Base-by-base conservation (phyloP, 768 basidiomycete genomes). In the Termitomyces sp. region DNA sequence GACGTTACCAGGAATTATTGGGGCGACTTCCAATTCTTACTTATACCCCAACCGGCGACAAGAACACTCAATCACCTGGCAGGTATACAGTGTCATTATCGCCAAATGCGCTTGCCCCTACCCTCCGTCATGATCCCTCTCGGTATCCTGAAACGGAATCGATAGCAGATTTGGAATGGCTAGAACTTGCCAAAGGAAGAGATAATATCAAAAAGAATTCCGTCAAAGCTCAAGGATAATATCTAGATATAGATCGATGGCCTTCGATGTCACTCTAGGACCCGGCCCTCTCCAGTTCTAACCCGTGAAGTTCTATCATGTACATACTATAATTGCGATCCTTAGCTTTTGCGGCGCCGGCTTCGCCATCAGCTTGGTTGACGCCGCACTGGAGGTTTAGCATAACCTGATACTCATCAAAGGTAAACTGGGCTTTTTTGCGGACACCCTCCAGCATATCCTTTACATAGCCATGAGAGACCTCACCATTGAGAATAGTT, bases 401-500 rank as follows among this genome's bases (percentile, higher is more conserved):
- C 79, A 98, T 94, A 8, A 83, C 81, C 69, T 94, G 90, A 71
- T 96, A 98, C 67, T 98, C 92, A 62, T 96, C 94, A 63, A 97
- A 96, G 4, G 79, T 83, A 74, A 92, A 98, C 40, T 71, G 71
- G 60, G 82, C 83, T 61, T 79, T 77, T 49, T 75, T 62, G 28
- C 86, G 84, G 54, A 93, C 83, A 11, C 78, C 72, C 30, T 90
- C 85, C 50, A 98, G 76, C 81, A 98, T 85, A 52, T 82, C 83
- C 94, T 96, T 33, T 11, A 22, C 33, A 16, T 49, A 20, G 24
- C 10, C 14, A 22, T 43, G 49, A 50, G 20, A 44, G 2, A 44
- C 22, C 30, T 22, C 28, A 38, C 28, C n/a, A 1, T 33, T n/a
- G 11, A 28, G 0, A 36, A 3, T 48, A 11, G 13, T 16, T 14